Evolutionary conservation across 2,329 filamentous ascomycete species (phyloP), one percentile per base, ranked within the genome.

Genomic region (Fusarium sp.): DNA sequence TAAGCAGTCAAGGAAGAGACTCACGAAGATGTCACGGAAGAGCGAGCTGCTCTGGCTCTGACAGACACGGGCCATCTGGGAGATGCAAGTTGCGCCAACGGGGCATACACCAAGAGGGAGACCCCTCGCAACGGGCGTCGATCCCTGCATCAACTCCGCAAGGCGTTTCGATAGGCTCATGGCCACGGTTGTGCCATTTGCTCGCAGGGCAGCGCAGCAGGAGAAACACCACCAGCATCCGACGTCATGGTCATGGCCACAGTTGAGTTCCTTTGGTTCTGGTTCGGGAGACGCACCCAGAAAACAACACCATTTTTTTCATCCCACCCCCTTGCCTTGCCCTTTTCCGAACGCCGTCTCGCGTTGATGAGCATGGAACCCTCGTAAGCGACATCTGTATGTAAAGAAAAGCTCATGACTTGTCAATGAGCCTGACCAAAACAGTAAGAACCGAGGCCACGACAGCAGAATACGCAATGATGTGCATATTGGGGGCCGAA

Each of bases 101-200:
- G 27, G 63, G 57, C 50, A 65, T 54, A 47, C 58, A 47, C 38
- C 38, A 25, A 35, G 25, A 40, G 40, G 22, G 15, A 22, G 52
- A 35, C 52, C 33, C 32, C 20, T 54, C 52, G 61, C 63, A 61
- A 50, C 63, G 52, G 66, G 64, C 60, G 72, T 68, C 70, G 70
- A 79, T 79, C 78, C 77, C 72, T 79, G 74, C 66, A 66, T 57
- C 47, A n/a, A 66, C 62, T 74, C 68, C 64, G 73, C 76, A 76
- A 80, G 80, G 80, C 80, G 67, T 79, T 79, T 78, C 75, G 62
- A 80, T 80, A 79, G 80, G 80, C 78, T 80, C 69, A 79, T 75
- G 76, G 69, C 65, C 65, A 65, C 57, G 73, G 68, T 65, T 76
- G 75, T 74, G 63, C 66, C 69, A 71, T 74, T 59, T 58, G 56